Percentiles rank a stretch among this genome's conserved stretches.
These are phyloP conservation scores for Talaromyces trachyspermus DNA, from an alignment of 495 filamentous ascomycete genomes.

Conservation along the genomic window DNA sequence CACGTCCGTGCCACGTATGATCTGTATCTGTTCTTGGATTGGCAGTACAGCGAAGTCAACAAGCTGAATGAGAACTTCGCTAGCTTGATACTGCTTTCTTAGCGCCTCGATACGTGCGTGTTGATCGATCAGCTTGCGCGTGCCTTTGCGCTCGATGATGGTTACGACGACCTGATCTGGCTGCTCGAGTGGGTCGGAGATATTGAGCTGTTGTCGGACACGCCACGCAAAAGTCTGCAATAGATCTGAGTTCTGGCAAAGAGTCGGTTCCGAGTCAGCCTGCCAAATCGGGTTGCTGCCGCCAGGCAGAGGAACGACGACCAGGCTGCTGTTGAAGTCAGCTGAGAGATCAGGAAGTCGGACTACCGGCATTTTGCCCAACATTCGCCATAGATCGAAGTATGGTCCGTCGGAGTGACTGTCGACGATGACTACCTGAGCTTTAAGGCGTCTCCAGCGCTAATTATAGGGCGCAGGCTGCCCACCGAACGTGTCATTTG, in stretches of 20 bases:
- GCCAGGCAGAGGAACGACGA: constrained; percentile 32
- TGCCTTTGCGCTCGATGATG: constrained; percentile 25
- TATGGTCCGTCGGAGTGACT: constrained; percentile 26
- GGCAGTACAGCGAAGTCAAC: constrained; percentile 29
- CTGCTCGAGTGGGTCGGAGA: constrained; percentile 1
- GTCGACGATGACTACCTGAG: constrained; percentile 28
- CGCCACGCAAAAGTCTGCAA: constrained; percentile 24
- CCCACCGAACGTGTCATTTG: constrained; percentile 14
- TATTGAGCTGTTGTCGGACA: constrained; percentile 11
- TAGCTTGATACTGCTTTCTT: constrained; percentile 9
- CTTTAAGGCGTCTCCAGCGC: constrained; percentile 16
- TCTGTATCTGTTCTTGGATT: constrained; percentile 25
- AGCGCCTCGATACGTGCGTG: constrained; percentile 16
- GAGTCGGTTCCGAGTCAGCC: constrained; percentile 21
- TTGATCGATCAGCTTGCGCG: constrained; percentile 20
- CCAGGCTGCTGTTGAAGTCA: constrained; percentile 15
- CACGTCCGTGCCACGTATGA: constrained; percentile 25
- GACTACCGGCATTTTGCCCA: constrained; percentile 17
- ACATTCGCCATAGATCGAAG: constrained; percentile 27
- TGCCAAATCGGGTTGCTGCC: constrained; percentile 32
- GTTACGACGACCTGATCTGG: constrained; percentile 19
- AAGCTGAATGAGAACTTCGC: constrained; percentile 19
- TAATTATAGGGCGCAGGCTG: constrained; percentile 10
- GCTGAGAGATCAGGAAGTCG: constrained; percentile 16
- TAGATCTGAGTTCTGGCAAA: constrained; percentile 20